Percentiles rank a stretch among this genome's conserved stretches.
Evolutionary conservation across 192 early-diverging fungal genomes (phyloP).

Genomic region (Mortierella hygrophila): DNA sequence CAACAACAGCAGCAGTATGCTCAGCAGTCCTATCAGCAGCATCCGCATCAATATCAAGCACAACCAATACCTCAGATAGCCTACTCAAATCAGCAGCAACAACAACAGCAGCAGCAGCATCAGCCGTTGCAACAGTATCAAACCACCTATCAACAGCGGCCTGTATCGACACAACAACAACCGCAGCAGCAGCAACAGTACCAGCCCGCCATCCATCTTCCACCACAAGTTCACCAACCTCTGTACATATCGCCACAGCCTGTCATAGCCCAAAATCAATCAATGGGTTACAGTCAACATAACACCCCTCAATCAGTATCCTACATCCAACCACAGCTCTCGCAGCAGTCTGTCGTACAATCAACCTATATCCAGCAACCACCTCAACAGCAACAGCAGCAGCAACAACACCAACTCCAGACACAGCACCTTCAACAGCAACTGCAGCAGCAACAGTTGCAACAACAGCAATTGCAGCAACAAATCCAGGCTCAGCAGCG

Average conservation of each 20-base stretch:
- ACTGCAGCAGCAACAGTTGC: conserved; percentile 14
- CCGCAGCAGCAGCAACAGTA: conserved; percentile 21
- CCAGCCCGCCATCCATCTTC: not conserved
- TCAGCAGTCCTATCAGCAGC: conserved; percentile 6
- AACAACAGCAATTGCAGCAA: conserved; percentile 20
- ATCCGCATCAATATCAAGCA: conserved; percentile 19
- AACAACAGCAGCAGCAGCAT: conserved; percentile 22
- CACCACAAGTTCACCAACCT: conserved; percentile 1
- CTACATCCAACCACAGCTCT: not conserved
- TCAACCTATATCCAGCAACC: conserved; percentile 9
- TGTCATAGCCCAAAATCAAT: not conserved
- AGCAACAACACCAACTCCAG: conserved; percentile 23
- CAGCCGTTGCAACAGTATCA: conserved; percentile 21
- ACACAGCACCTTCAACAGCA: conserved; percentile 22
- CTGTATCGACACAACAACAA: conserved; percentile 16
- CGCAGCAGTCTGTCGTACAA: not conserved
- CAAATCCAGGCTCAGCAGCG: conserved; percentile 27
- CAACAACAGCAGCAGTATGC: not conserved
- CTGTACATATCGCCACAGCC: not conserved
- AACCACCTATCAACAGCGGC: conserved; percentile 20
- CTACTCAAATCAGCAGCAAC: conserved; percentile 34
- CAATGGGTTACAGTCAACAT: not conserved
- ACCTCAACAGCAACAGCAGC: conserved; percentile 15
- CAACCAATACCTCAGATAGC: conserved; percentile 14
- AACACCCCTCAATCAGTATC: not conserved